A percentile compares a stretch with the other conserved stretches of the same genome.
Conservation (phyloP, 2,329 filamentous ascomycete species). For the Alternaria arbusti region DNA sequence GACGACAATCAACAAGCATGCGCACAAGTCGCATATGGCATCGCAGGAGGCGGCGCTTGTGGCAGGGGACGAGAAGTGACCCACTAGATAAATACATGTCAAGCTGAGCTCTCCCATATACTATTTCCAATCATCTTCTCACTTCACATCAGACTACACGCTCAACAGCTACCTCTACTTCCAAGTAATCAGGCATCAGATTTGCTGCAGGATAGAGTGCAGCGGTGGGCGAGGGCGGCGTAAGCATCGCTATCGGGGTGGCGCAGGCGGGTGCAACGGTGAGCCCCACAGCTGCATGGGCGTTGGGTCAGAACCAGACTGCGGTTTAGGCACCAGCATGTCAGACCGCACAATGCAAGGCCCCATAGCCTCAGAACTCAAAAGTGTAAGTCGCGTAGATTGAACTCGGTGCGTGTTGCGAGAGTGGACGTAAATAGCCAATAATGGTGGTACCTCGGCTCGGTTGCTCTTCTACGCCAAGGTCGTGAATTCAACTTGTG, state of each 20-base stretch:
- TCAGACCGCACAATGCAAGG: neutral
- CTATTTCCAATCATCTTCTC: neutral
- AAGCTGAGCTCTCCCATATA: neutral
- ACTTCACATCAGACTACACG: neutral
- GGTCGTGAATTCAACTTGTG: neutral
- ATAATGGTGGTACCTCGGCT: constrained; percentile 10
- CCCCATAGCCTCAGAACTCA: neutral
- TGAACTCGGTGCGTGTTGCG: neutral
- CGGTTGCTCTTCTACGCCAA: constrained; percentile 8
- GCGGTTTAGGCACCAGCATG: neutral
- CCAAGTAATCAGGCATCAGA: constrained; percentile 29
- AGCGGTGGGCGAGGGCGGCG: constrained; percentile 43
- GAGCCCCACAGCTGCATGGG: constrained; percentile 17
- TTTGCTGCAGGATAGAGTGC: constrained; percentile 39
- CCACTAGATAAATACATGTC: neutral
- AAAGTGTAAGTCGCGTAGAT: neutral
- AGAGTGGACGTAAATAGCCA: neutral
- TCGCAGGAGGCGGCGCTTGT: constrained; percentile 44
- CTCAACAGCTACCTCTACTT: constrained; percentile 19
- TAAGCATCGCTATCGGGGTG: constrained; percentile 24
- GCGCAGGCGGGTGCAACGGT: constrained; percentile 29
- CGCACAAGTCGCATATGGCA: constrained; percentile 41
- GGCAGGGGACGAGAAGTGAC: constrained; percentile 26
- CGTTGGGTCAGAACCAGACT: constrained; percentile 6
- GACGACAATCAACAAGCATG: constrained; percentile 21